Evolutionary conservation across 805 yeast genomes (phyloP), one percentile per base, ranked within the genome.

Genomic region (Candida sonorensis): DNA sequence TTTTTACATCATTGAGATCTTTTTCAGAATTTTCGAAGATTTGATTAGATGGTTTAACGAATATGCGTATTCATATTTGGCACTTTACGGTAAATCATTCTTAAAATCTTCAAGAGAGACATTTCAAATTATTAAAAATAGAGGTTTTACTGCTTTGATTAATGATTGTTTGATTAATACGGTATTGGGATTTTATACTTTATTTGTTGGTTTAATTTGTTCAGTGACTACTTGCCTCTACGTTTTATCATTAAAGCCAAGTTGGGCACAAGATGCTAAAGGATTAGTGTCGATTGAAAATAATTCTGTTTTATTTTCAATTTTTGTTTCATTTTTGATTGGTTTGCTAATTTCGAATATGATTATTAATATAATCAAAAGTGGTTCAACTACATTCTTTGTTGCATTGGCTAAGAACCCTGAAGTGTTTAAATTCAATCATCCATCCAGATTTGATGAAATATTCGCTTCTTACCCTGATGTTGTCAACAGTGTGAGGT

Each of bases 51-150:
- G 81, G 62, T 82, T 90, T 64, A 86, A 88, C 59, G 86, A 81
- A 49, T 88, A 88, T 54, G 94, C 95, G 4, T 84, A 80, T 53
- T 79, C 92, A 24, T 83, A 76, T 51, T 69, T 88, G 51, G 94
- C 96, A 0, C 66, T 88, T n/a, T 88, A 86, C 57, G 97, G 97
- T 24, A 76, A 75, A 44, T 63, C 73, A 21, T 87, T 86, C 51
- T 44, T 81, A 27, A 64, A 67, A 17, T 77, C 94, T 2, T 86
- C 94, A 0, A 81, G 70, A 47, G 85, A 81, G 31, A 81, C 96
- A 0, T 77, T 83, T 71, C 68, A 71, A 39, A 63, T 88, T 59
- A 56, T 87, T 41, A 69, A 81, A 48, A 72, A 68, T 50, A 81
- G 84, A 54, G 96, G 95, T 18, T 61, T 82, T 56, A 88, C 81